Base-by-base conservation (phyloP, 495 filamentous ascomycete species). In the Daldinia vernicosa region DNA sequence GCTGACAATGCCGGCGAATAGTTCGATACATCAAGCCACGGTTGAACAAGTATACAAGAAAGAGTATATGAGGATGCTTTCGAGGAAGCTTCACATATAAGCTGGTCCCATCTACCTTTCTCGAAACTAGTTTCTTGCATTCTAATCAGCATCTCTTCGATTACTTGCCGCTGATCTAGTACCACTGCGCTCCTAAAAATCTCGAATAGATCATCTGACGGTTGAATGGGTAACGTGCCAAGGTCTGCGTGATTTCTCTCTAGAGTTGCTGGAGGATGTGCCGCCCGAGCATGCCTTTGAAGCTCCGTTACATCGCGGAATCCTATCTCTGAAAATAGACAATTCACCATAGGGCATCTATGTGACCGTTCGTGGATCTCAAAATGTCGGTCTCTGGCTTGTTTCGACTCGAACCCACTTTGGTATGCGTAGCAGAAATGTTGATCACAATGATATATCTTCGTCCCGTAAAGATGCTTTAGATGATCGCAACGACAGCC, bases 391-490 rank as follows among this genome's bases (percentile, higher is more conserved):
- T 61, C 62, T 26, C 68, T 60, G 14, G 6, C 30, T 19, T 6
- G 1, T 12, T 24, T 52, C 15, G 50, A 66, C 8, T 50, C 51
- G 22, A 70, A 66, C 3, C 62, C 68, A 26, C 9, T 50, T 11
- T 17, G 55, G 33, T 66, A 70, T 43, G 62, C 68, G 27, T 62
- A 17, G 40, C 68, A 70, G 22, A 57, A 66, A 26, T 50, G 15
- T 35, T 70, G 68, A 26, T 70, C 39, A 19, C 68, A 70, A 43
- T 70, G 32, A 28, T 66, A 66, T 32, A 66, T 19, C n/a, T 62
- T 66, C 14, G 50, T 33, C 40, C 68, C 57, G 19, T 70, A 70
- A 5, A 61, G 24, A 4, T 7, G 56, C 14, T 33, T 26, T 8
- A 70, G 24, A 2, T 5, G 6, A 2, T 50, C 11, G 26, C 60